These are phyloP conservation scores for Barbarea vulgaris DNA, from an alignment of 345 rosid species.

Conservation along the genomic window DNA sequence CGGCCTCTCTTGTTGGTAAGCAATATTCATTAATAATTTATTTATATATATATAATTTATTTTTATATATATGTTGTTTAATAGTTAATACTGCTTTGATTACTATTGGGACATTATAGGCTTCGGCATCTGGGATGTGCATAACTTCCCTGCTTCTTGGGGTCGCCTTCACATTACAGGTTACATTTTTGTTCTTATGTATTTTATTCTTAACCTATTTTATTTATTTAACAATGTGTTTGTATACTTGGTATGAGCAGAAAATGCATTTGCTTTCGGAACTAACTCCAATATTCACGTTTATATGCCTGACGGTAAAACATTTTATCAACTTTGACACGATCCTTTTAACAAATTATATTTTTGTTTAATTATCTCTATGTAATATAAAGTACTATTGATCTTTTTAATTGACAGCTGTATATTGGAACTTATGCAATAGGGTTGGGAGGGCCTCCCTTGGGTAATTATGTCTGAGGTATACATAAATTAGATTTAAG, in stretches of 20 bases:
- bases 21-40: too few relatives aligned
- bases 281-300: slow-evolving; percentile 40
- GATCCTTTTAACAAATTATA: neutral
- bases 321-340: neutral
- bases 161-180: slow-evolving; percentile 54
- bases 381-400: neutral
- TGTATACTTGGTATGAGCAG: slow-evolving; percentile 23
- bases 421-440: slow-evolving; percentile 35
- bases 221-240: neutral
- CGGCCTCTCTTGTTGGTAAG: slow-evolving; percentile 54
- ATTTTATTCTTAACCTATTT: neutral
- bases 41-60: too few relatives aligned
- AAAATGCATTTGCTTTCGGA: slow-evolving; percentile 25
- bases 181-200: neutral
- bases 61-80: neutral
- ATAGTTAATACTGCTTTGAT: neutral
- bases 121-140: slow-evolving; percentile 51
- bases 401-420: slow-evolving; percentile 16
- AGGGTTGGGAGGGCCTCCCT: slow-evolving; percentile 47
- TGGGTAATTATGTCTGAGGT: slow-evolving; percentile 52
- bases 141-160: slow-evolving; percentile 45
- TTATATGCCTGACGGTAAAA: slow-evolving; percentile 32
- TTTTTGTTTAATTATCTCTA: neutral
- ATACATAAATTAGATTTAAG: slow-evolving; percentile 14
- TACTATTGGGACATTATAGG: slow-evolving; percentile 32